Evolutionary conservation across 202 grass and related monocot genomes (phyloP).

Genomic region (Dendrocalamus latiflorus): DNA sequence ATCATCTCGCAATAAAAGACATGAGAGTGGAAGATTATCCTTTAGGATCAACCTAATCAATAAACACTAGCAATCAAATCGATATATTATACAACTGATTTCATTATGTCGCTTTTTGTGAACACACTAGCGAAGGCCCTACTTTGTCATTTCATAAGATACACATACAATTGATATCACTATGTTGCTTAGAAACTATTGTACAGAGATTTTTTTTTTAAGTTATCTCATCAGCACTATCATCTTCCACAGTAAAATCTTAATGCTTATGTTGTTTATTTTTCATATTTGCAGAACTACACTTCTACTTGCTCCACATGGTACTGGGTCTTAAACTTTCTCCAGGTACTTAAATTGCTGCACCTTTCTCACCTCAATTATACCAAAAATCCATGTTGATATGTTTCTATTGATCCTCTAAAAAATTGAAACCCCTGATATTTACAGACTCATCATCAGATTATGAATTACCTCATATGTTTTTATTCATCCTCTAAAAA

Average conservation of each 20-base stretch:
- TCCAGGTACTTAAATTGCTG: constrained; percentile 51
- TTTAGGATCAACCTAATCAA: not conserved
- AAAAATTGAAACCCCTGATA: not conserved
- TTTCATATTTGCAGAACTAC: constrained; percentile 52
- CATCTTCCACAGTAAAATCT: constrained; percentile 4
- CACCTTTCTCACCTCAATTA: not conserved
- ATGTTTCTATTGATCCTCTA: not conserved
- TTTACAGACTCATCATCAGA: not conserved
- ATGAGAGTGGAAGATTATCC: not conserved
- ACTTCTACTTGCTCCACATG: constrained; percentile 62
- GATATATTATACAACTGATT: not conserved
- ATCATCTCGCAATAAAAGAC: not conserved
- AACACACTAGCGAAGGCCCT: not conserved
- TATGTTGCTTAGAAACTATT: not conserved
- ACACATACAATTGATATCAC: not conserved
- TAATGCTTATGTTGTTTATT: constrained; percentile 4
- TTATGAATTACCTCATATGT: not conserved
- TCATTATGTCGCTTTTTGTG: not conserved
- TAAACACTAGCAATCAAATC: not conserved
- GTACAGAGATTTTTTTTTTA: not conserved
- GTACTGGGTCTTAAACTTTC: constrained; percentile 83
- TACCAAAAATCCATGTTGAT: constrained; percentile 15
- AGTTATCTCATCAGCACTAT: not conserved
- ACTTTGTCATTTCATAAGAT: not conserved
- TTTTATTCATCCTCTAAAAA: not conserved